These are phyloP conservation scores for Aspergillus fijiensis DNA, from an alignment of 2,329 filamentous ascomycete genomes.

Conservation along the genomic window DNA sequence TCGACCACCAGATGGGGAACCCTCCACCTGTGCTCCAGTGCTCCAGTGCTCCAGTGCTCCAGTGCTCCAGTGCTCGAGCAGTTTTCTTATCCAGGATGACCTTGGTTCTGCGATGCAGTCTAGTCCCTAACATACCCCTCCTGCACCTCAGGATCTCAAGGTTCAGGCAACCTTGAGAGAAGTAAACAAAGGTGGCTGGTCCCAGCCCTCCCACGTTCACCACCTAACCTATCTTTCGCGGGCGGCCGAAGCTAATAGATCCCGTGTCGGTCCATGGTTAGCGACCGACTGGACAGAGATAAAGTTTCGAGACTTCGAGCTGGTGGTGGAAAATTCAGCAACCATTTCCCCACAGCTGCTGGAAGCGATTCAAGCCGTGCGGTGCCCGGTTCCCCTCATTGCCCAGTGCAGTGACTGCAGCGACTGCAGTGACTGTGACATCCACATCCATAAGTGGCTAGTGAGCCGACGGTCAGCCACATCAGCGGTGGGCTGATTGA, in stretches of 20 bases:
- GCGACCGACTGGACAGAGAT: not conserved
- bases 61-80: not conserved
- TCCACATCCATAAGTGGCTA: constrained; percentile 3
- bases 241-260: not conserved
- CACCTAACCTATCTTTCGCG: not conserved
- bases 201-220: not conserved
- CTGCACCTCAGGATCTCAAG: not conserved
- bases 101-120: not conserved
- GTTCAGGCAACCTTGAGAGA: not conserved
- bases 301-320: not conserved
- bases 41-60: not conserved
- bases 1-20: not conserved
- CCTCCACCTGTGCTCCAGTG: not conserved
- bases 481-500: constrained; percentile 8
- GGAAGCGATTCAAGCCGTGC: too few relatives aligned
- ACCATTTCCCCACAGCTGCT: constrained; percentile 5
- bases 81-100: not conserved
- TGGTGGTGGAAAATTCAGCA: constrained; percentile 12
- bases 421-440: too few relatives aligned
- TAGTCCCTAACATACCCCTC: not conserved
- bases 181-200: not conserved
- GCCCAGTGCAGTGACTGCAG: too few relatives aligned
- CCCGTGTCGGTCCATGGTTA: not conserved
- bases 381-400: not conserved
- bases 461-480: constrained; percentile 1